Evolutionary conservation across 2,329 filamentous ascomycete genomes (phyloP), one percentile per base, ranked within the genome.

Genomic region (Pestalotiopsis fici): DNA sequence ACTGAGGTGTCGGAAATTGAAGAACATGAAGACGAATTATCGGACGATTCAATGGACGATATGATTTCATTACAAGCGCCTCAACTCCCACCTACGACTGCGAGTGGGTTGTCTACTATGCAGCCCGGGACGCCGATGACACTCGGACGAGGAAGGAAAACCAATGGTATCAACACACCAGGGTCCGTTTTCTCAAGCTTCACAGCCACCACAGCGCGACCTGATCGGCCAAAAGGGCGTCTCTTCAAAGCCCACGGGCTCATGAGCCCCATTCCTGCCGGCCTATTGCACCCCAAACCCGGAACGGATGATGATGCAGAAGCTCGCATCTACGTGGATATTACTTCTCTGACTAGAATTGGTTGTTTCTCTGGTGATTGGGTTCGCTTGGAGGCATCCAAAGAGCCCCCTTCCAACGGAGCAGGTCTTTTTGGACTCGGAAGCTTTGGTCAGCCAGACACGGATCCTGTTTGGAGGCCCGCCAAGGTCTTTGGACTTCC

Each of bases 341-440:
- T 97, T 7, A 91, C 89, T 67, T 93, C 93, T 1, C 81, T 99
- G 23, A 91, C 93, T 15, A 94, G 95, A 72, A 91, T 99, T 65
- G 95, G 95, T 18, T 98, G 95, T 78, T 99, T 99, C 77, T 98
- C 95, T 0, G 96, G 96, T 35, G 96, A 99, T 76, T 99, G 96
- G 96, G 94, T 97, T 12, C 90, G 92, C 25, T 85, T 98, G 12
- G 94, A 97, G 80, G 86, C 89, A 5, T 87, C 93, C 0, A 87
- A 92, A 71, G 93, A 94, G 75, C 92, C 93, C 68, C 91, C 87
- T 25, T 82, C 84, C 18, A 91, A 89, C 77, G 92, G 85, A 21
- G 88, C 88, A 71, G 92, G 87, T 63, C 82, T 86, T 0, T 92
- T 90, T 81, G 90, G 90, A 2, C 83, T 94, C 3, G 89, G 89